Percentiles rank a stretch among this genome's conserved stretches.
phyloP scores from a whole-genome alignment of 2,329 filamentous ascomycete genomes.

The Diaporthe sp. region DNA sequence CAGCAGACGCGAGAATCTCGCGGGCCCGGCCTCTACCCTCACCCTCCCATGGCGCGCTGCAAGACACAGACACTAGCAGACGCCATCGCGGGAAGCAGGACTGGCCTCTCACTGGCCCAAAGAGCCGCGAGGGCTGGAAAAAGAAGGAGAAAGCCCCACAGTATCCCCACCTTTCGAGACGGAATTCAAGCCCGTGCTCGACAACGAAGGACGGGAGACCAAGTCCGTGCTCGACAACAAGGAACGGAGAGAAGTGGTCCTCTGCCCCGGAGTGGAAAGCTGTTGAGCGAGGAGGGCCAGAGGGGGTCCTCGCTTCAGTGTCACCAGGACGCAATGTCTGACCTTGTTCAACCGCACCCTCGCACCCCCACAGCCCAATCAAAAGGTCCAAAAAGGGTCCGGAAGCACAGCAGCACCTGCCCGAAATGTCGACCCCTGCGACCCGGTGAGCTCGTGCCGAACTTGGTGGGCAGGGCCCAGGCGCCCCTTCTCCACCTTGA shows the following conservation, averaged over 20 bases:
- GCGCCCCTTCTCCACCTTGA: too few species aligned
- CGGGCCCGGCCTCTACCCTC: neutral
- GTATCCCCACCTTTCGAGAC: neutral
- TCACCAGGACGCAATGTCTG: too few species aligned
- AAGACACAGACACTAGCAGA: slow-evolving; percentile 1
- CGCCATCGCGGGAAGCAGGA: slow-evolving; percentile 27
- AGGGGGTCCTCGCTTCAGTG: too few species aligned
- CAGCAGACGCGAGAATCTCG: neutral
- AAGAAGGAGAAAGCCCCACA: neutral
- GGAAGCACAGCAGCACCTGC: too few species aligned
- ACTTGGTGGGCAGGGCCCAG: too few species aligned
- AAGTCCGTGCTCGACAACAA: neutral
- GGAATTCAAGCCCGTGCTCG: neutral
- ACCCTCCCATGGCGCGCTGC: neutral
- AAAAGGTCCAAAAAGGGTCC: too few species aligned
- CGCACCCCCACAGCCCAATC: too few species aligned
- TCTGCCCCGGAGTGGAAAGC: neutral
- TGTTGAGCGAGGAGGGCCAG: neutral
- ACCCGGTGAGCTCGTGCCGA: too few species aligned
- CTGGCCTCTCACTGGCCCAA: slow-evolving; percentile 14
- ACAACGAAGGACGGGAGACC: neutral
- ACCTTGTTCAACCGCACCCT: too few species aligned
- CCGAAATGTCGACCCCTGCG: too few species aligned
- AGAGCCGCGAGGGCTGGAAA: slow-evolving; percentile 7
- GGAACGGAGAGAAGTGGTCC: neutral